Evolutionary conservation across 768 basidiomycete genomes (phyloP).

Genomic region (Naganishia friedmannii): DNA sequence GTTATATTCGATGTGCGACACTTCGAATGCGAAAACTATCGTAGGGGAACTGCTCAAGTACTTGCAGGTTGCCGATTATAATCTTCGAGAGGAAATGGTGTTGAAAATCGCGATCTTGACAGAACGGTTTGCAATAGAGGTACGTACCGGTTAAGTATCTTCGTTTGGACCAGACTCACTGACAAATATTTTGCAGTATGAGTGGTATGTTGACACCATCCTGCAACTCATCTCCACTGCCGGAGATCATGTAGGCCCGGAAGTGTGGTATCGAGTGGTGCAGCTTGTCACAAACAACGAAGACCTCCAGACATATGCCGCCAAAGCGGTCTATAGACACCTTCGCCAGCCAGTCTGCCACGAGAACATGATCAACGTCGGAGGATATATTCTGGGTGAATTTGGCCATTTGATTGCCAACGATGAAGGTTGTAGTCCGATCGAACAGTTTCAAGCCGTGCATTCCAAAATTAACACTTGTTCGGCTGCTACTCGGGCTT

Average conservation of each 20-base stretch:
- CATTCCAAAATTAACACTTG: slow-evolving; percentile 96
- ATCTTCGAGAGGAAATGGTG: slow-evolving; percentile 95
- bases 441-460: slow-evolving; percentile 86
- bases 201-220: slow-evolving; percentile 99
- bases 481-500: slow-evolving; percentile 80
- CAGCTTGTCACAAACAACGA: slow-evolving; percentile 99
- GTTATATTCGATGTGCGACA: slow-evolving; percentile 98
- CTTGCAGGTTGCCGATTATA: slow-evolving; percentile 93
- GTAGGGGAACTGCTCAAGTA: slow-evolving; percentile 93
- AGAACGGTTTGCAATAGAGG: slow-evolving; percentile 90
- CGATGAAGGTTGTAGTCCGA: slow-evolving; percentile 84
- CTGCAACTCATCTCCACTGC: slow-evolving; percentile 92
- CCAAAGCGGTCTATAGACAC: slow-evolving; percentile 84
- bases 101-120: slow-evolving; percentile 96
- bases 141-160: slow-evolving; percentile 26
- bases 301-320: slow-evolving; percentile 93
- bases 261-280: slow-evolving; percentile 99
- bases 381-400: slow-evolving; percentile 94
- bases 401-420: slow-evolving; percentile 98
- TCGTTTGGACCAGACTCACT: neutral
- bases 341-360: slow-evolving; percentile 75
- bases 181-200: slow-evolving; percentile 59
- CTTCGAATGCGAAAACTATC: slow-evolving; percentile 91
- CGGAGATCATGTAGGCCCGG: slow-evolving; percentile 97
- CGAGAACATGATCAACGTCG: slow-evolving; percentile 77